phyloP scores from a whole-genome alignment of 257 asterid genomes.

The Mitragyna speciosa region DNA sequence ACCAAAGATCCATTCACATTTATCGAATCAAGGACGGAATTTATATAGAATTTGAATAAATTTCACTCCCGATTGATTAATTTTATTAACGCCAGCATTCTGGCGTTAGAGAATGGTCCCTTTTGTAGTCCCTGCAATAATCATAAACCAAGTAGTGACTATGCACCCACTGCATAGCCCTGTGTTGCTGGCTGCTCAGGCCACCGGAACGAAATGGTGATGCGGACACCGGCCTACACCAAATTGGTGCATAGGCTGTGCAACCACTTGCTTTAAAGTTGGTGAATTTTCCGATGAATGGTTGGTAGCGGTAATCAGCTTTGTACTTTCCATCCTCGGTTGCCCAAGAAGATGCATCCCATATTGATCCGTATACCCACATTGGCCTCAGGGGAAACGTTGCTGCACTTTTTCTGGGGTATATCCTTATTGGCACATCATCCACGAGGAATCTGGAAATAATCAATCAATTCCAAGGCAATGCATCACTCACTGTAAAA shows the following conservation, averaged over 20 bases:
- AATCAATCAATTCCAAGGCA: background rate
- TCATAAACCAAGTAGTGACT: slow-evolving; percentile 61
- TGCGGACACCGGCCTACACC: slow-evolving; percentile 75
- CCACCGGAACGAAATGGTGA: slow-evolving; percentile 67
- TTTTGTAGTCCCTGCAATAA: slow-evolving; percentile 67
- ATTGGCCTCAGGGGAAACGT: slow-evolving; percentile 89
- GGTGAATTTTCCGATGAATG: slow-evolving; percentile 66
- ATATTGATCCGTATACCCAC: slow-evolving; percentile 94
- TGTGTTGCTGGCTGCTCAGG: slow-evolving; percentile 51
- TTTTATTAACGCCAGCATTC: slow-evolving; percentile 55
- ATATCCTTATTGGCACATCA: slow-evolving; percentile 83
- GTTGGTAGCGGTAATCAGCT: slow-evolving; percentile 77
- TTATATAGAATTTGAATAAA: background rate
- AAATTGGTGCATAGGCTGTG: slow-evolving; percentile 60
- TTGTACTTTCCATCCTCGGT: slow-evolving; percentile 82
- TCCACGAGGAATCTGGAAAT: slow-evolving; percentile 73
- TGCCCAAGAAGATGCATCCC: slow-evolving; percentile 98
- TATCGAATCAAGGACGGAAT: background rate
- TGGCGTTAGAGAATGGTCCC: slow-evolving; percentile 80
- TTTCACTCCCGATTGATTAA: background rate
- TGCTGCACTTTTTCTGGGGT: slow-evolving; percentile 49
- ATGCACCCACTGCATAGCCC: slow-evolving; percentile 74
- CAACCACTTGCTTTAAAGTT: slow-evolving; percentile 78
- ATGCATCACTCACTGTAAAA: background rate
- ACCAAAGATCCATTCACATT: background rate